Conservation (phyloP, 2,329 filamentous ascomycete species). For the Trichoderma polysporum region DNA sequence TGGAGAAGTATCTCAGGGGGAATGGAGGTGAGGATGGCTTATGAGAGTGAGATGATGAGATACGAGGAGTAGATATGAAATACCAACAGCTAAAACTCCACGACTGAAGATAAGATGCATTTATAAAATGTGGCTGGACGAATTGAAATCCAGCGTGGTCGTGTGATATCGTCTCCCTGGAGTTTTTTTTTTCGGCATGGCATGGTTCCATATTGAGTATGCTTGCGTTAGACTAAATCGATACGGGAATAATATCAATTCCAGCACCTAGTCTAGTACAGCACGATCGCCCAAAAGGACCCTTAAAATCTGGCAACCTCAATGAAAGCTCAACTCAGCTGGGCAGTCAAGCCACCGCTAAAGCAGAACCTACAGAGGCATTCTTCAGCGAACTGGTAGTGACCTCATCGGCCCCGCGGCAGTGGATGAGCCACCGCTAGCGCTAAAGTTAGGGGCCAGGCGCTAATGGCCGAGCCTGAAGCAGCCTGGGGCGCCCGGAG, state of each 20-base stretch:
- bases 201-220: background rate
- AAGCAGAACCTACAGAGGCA: background rate
- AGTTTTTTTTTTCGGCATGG: background rate
- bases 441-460: constrained; percentile 20
- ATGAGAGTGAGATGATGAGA: background rate
- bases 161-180: background rate
- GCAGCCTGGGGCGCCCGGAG: constrained; percentile 14
- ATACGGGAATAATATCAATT: background rate
- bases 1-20: constrained; percentile 69
- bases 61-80: background rate
- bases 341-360: background rate
- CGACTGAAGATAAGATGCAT: background rate
- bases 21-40: constrained; percentile 29
- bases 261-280: background rate
- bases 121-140: background rate
- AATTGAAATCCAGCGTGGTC: background rate
- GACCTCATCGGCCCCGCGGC: constrained; percentile 19
- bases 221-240: background rate
- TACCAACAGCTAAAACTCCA: background rate
- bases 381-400: constrained; percentile 2
- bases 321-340: background rate
- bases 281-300: background rate
- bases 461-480: constrained; percentile 12
- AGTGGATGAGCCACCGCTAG: background rate
- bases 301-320: background rate